Evolutionary conservation across 169 alveolate species (phyloP), one percentile per base, ranked within the genome.

Genomic region (Eimeria praecox): DNA sequence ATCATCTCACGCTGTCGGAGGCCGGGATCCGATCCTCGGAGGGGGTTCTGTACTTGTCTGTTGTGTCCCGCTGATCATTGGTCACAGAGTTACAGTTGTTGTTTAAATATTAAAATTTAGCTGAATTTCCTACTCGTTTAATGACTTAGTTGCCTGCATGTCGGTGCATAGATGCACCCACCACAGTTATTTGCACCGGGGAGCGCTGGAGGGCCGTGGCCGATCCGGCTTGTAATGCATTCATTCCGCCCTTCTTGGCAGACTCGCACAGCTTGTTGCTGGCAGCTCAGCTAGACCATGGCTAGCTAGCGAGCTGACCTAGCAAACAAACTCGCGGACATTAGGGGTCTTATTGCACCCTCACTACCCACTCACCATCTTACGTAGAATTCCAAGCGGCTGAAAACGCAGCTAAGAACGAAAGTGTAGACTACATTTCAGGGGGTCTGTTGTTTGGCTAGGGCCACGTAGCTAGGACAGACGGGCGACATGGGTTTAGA

Each of bases 21-120:
- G 92, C 78, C n/a, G 92, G 92, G 30, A 85, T 85, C 64, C 92
- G 92, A 5, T 54, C 80, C 38, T 16, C 92, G 62, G 92, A 85
- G 40, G 78, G 92, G 40, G 78, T 64, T 18, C 35, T 85, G 52
- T 85, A 54, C 54, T 78, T 85, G 30, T 85, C 92, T 18, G 92
- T 85, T 20, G 92, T 56, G 16, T 56, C 92, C 24, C 92, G 92
- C 30, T 85, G 64, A 85, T 56, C 62, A 33, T 5, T 44, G 91
- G 77, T 30, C n/a, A 33, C 54, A 24, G 8, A 38, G 38, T 22
- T 3, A 22, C 27, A 0, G 77, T 30, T 46, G 44, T 49, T 80
- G 71, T 80, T 80, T 80, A 33, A 80, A 49, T 46, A 30, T 5
- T 18, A 24, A 49, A 3, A 71, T 46, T 49, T 6, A 27, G 42